Percentiles rank a stretch among this genome's conserved stretches.
Conservation (phyloP, 176 grass and related monocot species). For the Triticum urartu region DNA sequence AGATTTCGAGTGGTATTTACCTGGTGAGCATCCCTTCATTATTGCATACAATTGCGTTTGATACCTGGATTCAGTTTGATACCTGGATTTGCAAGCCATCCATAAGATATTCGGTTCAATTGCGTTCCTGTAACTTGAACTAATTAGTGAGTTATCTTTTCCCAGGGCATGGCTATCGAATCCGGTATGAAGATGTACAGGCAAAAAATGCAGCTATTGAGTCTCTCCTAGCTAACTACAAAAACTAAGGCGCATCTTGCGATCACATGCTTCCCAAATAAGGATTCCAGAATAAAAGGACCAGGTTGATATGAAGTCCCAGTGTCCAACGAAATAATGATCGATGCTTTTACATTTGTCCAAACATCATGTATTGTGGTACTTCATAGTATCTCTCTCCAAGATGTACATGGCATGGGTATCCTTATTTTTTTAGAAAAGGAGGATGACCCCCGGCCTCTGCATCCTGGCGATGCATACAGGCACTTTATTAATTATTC, state of each 20-base stretch:
- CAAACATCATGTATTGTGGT: background rate
- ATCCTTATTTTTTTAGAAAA: background rate
- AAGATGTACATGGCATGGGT: background rate
- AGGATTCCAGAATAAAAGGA: background rate
- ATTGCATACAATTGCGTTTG: background rate
- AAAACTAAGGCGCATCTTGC: constrained; percentile 14
- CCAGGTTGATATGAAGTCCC: background rate
- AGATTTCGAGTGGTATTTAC: constrained; percentile 73
- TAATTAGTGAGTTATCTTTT: background rate
- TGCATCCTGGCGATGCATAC: no score
- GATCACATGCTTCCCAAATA: background rate
- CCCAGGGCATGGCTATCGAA: constrained; percentile 38
- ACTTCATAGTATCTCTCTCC: background rate
- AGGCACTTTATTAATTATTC: no score
- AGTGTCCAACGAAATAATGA: background rate
- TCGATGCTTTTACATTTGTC: background rate
- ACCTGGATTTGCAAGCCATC: background rate
- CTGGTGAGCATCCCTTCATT: constrained; percentile 44
- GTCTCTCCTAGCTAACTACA: constrained; percentile 9
- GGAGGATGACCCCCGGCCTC: no score
- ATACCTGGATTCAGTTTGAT: background rate
- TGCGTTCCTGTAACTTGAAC: background rate
- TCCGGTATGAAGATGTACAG: constrained; percentile 31
- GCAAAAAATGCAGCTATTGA: constrained; percentile 44
- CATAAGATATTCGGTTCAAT: background rate